Conservation (phyloP, 2,329 filamentous ascomycete genomes). For the Iodosphaeria phyllophila region DNA sequence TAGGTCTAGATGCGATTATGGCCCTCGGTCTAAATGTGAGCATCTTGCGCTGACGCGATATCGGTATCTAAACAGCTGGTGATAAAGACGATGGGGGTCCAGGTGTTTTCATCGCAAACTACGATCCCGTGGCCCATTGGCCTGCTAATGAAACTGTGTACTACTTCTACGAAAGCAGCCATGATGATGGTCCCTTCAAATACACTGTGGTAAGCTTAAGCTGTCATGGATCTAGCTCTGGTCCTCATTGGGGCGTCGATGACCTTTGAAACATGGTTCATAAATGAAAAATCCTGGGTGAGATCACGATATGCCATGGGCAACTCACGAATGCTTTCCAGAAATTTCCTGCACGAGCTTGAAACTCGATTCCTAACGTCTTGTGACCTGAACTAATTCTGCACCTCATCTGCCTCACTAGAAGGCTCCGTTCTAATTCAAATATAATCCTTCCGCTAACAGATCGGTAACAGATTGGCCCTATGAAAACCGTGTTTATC, state of each 20-base stretch:
- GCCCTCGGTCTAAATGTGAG: background rate
- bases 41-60: no score
- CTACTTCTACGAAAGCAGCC: constrained; percentile 7
- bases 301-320: no score
- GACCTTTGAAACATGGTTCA: background rate
- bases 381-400: no score
- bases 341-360: no score
- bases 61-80: constrained; percentile 4
- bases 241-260: background rate
- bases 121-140: constrained; percentile 4
- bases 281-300: background rate
- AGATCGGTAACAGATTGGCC: constrained; percentile 6
- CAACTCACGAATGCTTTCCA: no score
- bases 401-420: no score
- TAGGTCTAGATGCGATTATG: background rate
- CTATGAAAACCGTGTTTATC: constrained; percentile 5
- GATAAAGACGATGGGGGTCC: constrained; percentile 6
- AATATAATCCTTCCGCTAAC: no score
- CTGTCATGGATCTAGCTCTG: background rate
- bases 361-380: no score
- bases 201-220: constrained; percentile 4
- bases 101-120: constrained; percentile 6
- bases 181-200: constrained; percentile 7
- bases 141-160: constrained; percentile 6
- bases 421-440: no score